Percentiles rank a stretch among this genome's conserved stretches.
These are phyloP conservation scores for Cryphonectria japonica DNA, from an alignment of 2,329 filamentous ascomycete species.

Conservation along the genomic window DNA sequence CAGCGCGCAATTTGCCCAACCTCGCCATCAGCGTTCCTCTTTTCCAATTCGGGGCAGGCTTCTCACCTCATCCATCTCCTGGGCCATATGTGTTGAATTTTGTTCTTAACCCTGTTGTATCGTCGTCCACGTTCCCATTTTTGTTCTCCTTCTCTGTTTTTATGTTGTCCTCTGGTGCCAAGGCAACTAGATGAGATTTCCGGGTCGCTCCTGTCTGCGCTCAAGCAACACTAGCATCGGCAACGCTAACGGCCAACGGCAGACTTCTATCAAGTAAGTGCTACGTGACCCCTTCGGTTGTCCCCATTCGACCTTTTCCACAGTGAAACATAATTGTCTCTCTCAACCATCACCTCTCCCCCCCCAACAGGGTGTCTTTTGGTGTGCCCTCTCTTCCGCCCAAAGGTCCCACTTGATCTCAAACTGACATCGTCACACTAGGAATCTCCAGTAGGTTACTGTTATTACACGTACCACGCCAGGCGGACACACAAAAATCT, in stretches of 20 bases:
- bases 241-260: conserved; percentile 21
- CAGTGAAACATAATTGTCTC: conserved; percentile 6
- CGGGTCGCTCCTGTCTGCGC: conserved; percentile 14
- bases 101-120: neutral
- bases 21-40: conserved; percentile 5
- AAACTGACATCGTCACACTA: neutral
- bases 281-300: conserved; percentile 4
- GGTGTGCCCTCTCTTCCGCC: neutral
- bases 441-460: conserved; percentile 12
- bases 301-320: neutral
- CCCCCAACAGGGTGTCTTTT: too few species aligned
- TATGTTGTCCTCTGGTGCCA: neutral
- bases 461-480: neutral
- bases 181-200: conserved; percentile 27
- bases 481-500: neutral
- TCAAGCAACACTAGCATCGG: conserved; percentile 22
- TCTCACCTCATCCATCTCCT: conserved; percentile 17
- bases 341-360: neutral
- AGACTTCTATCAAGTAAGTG: conserved; percentile 14
- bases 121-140: neutral
- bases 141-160: neutral
- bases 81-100: conserved; percentile 12
- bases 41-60: neutral
- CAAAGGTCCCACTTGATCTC: neutral
- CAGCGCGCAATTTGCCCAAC: neutral